Base-by-base conservation (phyloP, 768 basidiomycete genomes). In the Boletus insuetus region DNA sequence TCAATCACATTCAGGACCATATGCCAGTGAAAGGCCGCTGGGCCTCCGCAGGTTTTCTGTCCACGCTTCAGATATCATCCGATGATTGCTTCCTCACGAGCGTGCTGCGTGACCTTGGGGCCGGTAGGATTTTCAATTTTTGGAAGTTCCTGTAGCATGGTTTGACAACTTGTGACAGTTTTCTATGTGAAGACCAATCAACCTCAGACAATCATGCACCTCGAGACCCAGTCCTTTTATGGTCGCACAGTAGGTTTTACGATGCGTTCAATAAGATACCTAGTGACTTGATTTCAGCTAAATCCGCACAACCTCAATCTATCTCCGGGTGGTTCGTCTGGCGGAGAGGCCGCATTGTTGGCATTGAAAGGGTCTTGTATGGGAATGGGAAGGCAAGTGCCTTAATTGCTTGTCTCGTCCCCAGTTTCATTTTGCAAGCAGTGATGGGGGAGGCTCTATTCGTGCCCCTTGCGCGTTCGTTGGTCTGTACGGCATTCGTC, bases 301-400 rank as follows among this genome's bases (percentile, higher is more conserved):
- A 80, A 82, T 53, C 82, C 82, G 1, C 64, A 69, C 65, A 80
- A 81, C 56, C 66, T 73, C 2, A 48, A 66, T 12, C 64, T 80
- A 22, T 78, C 76, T 0, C 64, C 74, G 1, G 81, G 82, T 13
- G 82, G 82, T n/a, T 80, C 79, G 11, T 77, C 77, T 3, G 82
- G 82, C 8, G 82, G 82, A 32, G 82, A 81, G 63, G 71, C 73
- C 6, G 79, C 82, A 0, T 60, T 82, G 1, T 49, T 82, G 3
- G 78, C 78, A 5, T 56, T 82, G 50, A 74, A 73, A 35, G 80
- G 80, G 34, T 71, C 74, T 22, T 74, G 75, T 29, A 56, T 82
- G 29, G 77, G 81, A 8, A 65, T 80, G 24, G 78, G 79, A 29
- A 76, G 74, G 68, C 45, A 37, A 58, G 66, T 59, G 32, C 0